Base-by-base conservation (phyloP, 2,329 filamentous ascomycete genomes). In the Sclerotinia sclerotiorum region DNA sequence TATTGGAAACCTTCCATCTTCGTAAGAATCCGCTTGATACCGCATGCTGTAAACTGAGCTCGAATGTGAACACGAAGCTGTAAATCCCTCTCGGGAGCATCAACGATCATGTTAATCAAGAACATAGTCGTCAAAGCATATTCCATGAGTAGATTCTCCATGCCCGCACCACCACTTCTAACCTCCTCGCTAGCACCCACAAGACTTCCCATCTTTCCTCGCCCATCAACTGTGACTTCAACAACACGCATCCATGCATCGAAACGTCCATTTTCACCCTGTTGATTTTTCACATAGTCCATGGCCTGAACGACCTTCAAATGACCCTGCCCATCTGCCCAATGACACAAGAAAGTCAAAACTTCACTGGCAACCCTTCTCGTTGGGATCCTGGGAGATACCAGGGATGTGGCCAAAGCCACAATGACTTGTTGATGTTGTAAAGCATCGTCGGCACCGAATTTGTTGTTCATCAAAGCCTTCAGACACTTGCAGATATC, bases 1-100 rank as follows among this genome's bases (percentile, higher is more conserved):
- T 98, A 99, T 79, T 98, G 94, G 82, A 99, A 98, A 55, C 88
- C 91, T 80, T 97, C 94, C 95, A 98, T 98, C 85, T 98, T 99
- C 73, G 85, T 90, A 80, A 98, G 82, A 75, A 98, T 91, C 69
- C 95, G 90, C 83, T 94, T 96, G 84, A 98, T 93, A 68, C 95
- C 95, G 79, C 93, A 97, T 79, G 91, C 93, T 76, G 91, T 97
- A 78, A 99, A 97, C 79, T 98, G 95, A 32, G 95, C 94, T 72
- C 95, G 88, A 76, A 98, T 94, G 80, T 98, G 95, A 78, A 96
- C 92, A 77, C 95, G 88, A 72, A 98, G 83, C 80, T 97, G 92
- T 73, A 99, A 82, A 77, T 99, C 95, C 74, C 88, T 87, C 77
- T 96, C 91, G 0, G 94, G 91, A 3, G 93, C 92, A 80, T 98